Base-by-base conservation (phyloP, 441 rosid species). In the Eutrema salsugineum region DNA sequence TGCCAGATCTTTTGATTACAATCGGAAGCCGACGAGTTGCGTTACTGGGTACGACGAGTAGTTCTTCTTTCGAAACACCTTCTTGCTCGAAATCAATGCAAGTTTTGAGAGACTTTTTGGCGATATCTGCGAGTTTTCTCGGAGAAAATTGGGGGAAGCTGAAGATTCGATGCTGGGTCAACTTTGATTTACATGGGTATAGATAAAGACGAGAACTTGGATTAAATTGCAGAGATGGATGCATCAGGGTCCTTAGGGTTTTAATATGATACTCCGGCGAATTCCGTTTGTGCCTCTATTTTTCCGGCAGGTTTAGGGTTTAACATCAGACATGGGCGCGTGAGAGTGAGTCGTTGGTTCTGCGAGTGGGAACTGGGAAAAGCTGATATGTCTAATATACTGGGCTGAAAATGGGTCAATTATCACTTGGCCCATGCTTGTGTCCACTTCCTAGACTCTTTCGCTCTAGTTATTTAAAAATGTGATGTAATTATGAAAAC, bases 21-120 rank as follows among this genome's bases (percentile, higher is more conserved):
- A 74, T 42, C 5, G 68, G 78, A 15, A 74, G 78, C 11, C 14
- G 63, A 50, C n/a, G 50, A 59, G 42, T 32, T 40, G 0, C 17
- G 47, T 66, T 59, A 12, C 56, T 50, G n/a, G 63, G 49, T 0
- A 73, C 67, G 11, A 49, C 11, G 27, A 57, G 42, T 22, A 16
- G 38, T 17, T 56, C 73, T 10, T 66, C 42, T 59, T 42, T 66
- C 3, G 54, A 73, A 40, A 1, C 56, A 32, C 4, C 63, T 67
- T 42, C 63, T 19, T 59, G 67, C 42, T 74, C 16, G 68, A n/a
- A 16, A 12, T 51, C 42, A 6, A 60, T 43, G 68, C 73, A 74
- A 44, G 63, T 60, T 67, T 68, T 67, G n/a, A 74, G 73, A 51
- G 78, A 51, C 22, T 42, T 74, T 19, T 3, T 8, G 69, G 56